These are phyloP conservation scores for Trametes meyenii DNA, from an alignment of 768 basidiomycete genomes.

Conservation along the genomic window DNA sequence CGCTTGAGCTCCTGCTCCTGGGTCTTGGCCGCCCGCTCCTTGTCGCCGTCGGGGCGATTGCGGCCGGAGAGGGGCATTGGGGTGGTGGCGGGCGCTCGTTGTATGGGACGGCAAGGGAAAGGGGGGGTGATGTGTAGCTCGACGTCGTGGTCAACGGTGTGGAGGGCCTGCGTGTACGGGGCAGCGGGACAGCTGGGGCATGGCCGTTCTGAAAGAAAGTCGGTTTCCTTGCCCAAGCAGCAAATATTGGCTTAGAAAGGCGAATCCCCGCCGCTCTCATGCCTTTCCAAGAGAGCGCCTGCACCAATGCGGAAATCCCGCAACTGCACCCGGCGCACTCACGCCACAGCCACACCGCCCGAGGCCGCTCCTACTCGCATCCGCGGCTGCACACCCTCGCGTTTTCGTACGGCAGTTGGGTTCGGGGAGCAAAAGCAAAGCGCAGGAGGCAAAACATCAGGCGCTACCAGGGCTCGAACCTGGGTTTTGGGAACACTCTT, in stretches of 20 bases:
- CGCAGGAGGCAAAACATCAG: background rate
- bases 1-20: slow-evolving; percentile 73
- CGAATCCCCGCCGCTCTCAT: slow-evolving; percentile 5
- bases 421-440: background rate
- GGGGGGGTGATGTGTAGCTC: background rate
- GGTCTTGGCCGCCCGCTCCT: slow-evolving; percentile 26
- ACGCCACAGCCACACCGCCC: slow-evolving; percentile 13
- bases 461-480: slow-evolving; percentile 20
- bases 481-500: slow-evolving; percentile 18
- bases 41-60: slow-evolving; percentile 26
- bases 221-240: slow-evolving; percentile 5
- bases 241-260: background rate
- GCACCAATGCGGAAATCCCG: background rate
- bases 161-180: background rate
- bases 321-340: background rate
- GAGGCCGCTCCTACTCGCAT: slow-evolving; percentile 10
- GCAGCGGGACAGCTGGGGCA: slow-evolving; percentile 1
- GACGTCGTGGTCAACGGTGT: slow-evolving; percentile 17
- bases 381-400: background rate
- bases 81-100: background rate
- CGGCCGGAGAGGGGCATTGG: slow-evolving; percentile 30
- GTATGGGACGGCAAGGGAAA: slow-evolving; percentile 4
- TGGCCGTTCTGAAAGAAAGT: slow-evolving; percentile 11
- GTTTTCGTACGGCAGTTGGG: background rate
- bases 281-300: slow-evolving; percentile 6